These are phyloP conservation scores for Ogataea zsoltii DNA, from an alignment of 805 yeast genomes.

Conservation along the genomic window DNA sequence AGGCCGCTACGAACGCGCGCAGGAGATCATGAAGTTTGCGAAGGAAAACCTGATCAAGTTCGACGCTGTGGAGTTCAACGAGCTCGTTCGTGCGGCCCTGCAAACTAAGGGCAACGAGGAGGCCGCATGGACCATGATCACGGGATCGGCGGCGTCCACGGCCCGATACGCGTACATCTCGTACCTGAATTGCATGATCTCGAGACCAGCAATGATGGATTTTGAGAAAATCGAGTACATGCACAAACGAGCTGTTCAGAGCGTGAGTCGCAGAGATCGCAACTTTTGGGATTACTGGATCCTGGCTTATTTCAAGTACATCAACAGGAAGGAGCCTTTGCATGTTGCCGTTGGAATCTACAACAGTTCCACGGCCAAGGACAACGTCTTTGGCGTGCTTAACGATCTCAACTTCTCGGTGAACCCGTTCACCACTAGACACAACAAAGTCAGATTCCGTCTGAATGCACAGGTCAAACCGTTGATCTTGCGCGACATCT, in stretches of 20 bases:
- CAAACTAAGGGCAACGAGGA: slow-evolving; percentile 13
- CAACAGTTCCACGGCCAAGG: slow-evolving; percentile 9
- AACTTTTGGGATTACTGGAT: slow-evolving; percentile 35
- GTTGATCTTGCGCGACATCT: slow-evolving; percentile 30
- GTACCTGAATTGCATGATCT: slow-evolving; percentile 32
- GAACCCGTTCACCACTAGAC: slow-evolving; percentile 33
- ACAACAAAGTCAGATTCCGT: slow-evolving; percentile 24
- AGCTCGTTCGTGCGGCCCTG: slow-evolving; percentile 30
- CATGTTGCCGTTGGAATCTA: slow-evolving; percentile 26
- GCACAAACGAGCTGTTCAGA: slow-evolving; percentile 16
- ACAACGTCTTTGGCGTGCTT: slow-evolving; percentile 17
- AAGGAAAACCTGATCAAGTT: slow-evolving; percentile 27
- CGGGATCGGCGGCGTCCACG: slow-evolving; percentile 15
- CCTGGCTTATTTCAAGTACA: slow-evolving; percentile 33
- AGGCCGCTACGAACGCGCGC: slow-evolving; percentile 30
- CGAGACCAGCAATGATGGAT: slow-evolving; percentile 19
- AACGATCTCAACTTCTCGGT: slow-evolving; percentile 13
- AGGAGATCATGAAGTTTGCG: slow-evolving; percentile 31
- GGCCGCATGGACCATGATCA: slow-evolving; percentile 33
- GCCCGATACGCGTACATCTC: slow-evolving; percentile 31
- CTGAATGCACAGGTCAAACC: slow-evolving; percentile 18
- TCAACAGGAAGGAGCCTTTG: slow-evolving; percentile 27
- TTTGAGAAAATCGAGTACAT: slow-evolving; percentile 27
- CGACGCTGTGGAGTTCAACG: slow-evolving; percentile 32
- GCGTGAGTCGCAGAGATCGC: slow-evolving; percentile 16